Evolutionary conservation across 179 eudicot species (phyloP).

Genomic region (Amaranthus tricolor): DNA sequence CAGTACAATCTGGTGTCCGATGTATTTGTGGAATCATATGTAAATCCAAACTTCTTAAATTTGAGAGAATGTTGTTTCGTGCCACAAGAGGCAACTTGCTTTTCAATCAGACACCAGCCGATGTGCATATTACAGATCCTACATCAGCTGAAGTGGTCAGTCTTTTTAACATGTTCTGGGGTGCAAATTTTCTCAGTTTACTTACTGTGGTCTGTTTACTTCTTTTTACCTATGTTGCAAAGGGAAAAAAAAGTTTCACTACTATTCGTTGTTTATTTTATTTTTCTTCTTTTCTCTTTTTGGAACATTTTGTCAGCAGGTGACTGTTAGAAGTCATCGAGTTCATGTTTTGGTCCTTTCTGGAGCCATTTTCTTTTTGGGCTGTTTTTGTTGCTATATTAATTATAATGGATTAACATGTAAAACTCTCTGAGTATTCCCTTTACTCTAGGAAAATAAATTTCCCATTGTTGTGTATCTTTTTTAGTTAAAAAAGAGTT

Average conservation of each 20-base stretch:
- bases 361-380: neutral
- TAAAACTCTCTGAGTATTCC: neutral
- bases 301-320: neutral
- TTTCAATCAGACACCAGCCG: slow-evolving; percentile 90
- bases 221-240: neutral
- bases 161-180: slow-evolving; percentile 16
- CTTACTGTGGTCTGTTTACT: neutral
- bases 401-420: neutral
- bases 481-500: neutral
- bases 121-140: slow-evolving; percentile 85
- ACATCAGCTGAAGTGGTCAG: slow-evolving; percentile 74
- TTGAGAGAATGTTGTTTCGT: slow-evolving; percentile 97
- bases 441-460: neutral
- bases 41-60: slow-evolving; percentile 68
- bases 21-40: slow-evolving; percentile 89
- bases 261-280: neutral
- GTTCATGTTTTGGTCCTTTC: neutral
- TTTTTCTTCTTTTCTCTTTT: neutral
- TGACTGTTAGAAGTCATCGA: neutral
- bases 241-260: neutral
- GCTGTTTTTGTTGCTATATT: neutral
- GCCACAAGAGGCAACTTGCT: slow-evolving; percentile 98
- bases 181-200: neutral
- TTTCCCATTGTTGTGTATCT: neutral
- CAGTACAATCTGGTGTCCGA: slow-evolving; percentile 77